These are phyloP conservation scores for Cymodocea nodosa DNA, from an alignment of 116 monocot genomes.

Conservation along the genomic window DNA sequence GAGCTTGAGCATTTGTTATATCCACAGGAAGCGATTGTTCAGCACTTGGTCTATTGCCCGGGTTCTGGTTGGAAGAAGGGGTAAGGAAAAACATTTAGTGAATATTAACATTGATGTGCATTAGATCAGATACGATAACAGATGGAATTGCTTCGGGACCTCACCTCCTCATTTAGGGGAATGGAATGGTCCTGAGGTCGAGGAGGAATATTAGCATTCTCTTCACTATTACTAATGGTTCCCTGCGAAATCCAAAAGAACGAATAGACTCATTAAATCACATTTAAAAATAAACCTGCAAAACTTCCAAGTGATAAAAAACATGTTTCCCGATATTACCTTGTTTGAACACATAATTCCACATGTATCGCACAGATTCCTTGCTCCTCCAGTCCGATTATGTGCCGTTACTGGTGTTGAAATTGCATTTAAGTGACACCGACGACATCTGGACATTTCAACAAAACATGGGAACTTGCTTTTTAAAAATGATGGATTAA, in stretches of 20 bases:
- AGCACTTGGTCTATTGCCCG: background rate
- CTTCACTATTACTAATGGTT: background rate
- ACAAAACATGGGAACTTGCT: background rate
- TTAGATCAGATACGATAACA: background rate
- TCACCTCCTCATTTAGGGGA: background rate
- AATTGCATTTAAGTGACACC: conserved; percentile 15
- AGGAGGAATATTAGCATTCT: background rate
- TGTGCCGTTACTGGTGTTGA: conserved; percentile 40
- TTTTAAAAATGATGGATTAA: no score
- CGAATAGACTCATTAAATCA: background rate
- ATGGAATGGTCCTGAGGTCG: background rate
- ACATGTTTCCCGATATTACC: conserved; percentile 2
- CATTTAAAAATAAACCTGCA: background rate
- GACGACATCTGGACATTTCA: conserved; percentile 22
- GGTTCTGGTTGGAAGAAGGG: background rate
- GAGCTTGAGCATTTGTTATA: background rate
- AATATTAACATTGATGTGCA: background rate
- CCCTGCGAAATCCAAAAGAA: background rate
- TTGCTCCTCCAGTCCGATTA: conserved; percentile 27
- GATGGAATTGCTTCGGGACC: background rate
- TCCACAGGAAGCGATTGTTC: background rate
- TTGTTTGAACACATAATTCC: conserved; percentile 42
- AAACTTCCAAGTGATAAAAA: background rate
- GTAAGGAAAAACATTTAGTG: background rate
- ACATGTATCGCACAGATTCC: conserved; percentile 34